A percentile compares a stretch with the other conserved stretches of the same genome.
Conservation (phyloP, 352 stramenopile genomes). For the Pythium dissimile region DNA sequence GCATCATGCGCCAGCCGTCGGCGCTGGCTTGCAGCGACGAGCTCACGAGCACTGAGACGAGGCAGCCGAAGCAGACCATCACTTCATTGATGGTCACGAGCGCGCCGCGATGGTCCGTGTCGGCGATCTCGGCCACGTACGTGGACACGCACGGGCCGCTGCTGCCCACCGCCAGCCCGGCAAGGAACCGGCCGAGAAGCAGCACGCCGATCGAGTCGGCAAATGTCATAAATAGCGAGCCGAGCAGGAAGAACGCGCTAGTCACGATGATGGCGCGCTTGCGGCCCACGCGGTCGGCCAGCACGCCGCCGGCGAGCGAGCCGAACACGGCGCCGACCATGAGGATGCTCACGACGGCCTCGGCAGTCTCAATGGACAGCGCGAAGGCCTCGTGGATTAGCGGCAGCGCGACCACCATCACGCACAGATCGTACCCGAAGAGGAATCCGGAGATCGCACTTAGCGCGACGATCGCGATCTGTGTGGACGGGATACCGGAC, state of each 20-base stretch:
- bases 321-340: conserved; percentile 69
- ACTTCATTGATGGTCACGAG: conserved; percentile 70
- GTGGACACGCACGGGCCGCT: conserved; percentile 62
- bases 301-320: conserved; percentile 47
- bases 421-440: conserved; percentile 73
- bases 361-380: conserved; percentile 42
- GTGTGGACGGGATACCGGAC: conserved; percentile 18
- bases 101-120: conserved; percentile 45
- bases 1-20: conserved; percentile 63
- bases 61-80: conserved; percentile 69
- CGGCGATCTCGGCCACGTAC: conserved; percentile 66
- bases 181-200: conserved; percentile 63
- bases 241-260: conserved; percentile 48
- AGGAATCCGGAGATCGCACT: conserved; percentile 70
- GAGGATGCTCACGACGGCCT: conserved; percentile 62
- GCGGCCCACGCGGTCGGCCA: conserved; percentile 58
- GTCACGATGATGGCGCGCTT: conserved; percentile 65
- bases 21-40: conserved; percentile 33
- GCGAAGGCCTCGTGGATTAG: conserved; percentile 59
- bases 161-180: conserved; percentile 55
- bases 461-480: conserved; percentile 51
- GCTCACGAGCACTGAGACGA: conserved; percentile 59
- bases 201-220: conserved; percentile 39
- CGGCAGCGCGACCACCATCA: conserved; percentile 70
- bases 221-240: conserved; percentile 70